These are phyloP conservation scores for Metarhizium brunneum DNA, from an alignment of 2,329 filamentous ascomycete species.

Conservation along the genomic window DNA sequence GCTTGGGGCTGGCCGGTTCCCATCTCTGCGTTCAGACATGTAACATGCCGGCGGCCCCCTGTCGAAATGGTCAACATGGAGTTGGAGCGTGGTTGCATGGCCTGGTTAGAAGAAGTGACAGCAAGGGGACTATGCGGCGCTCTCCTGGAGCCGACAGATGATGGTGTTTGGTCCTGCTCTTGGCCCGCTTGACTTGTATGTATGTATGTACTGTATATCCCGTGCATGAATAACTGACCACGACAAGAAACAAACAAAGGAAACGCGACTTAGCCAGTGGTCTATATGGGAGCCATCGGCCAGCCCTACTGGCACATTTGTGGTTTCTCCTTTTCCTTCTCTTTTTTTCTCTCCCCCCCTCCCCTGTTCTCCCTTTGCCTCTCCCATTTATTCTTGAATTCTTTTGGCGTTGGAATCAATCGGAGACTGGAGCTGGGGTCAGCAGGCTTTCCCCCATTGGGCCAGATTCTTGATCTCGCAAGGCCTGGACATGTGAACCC, in stretches of 20 bases:
- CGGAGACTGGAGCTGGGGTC: too few relatives aligned
- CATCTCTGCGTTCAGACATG: too few relatives aligned
- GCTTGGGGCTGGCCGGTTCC: too few relatives aligned
- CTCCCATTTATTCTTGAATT: too few relatives aligned
- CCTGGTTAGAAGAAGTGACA: too few relatives aligned
- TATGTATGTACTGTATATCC: not conserved
- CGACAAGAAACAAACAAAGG: not conserved
- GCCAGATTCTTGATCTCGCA: not conserved
- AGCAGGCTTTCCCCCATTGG: too few relatives aligned
- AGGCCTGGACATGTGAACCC: not conserved
- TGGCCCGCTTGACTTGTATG: not conserved
- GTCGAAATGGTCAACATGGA: too few relatives aligned
- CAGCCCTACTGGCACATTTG: not conserved
- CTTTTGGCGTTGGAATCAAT: too few relatives aligned
- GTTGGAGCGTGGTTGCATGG: too few relatives aligned
- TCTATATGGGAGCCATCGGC: not conserved
- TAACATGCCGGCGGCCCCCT: too few relatives aligned
- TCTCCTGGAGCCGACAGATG: not conserved
- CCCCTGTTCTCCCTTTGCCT: too few relatives aligned
- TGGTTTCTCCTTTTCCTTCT: not conserved
- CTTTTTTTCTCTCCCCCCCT: not conserved
- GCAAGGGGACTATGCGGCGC: too few relatives aligned
- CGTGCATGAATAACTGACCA: not conserved
- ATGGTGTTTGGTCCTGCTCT: not conserved
- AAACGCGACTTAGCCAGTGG: not conserved